Evolutionary conservation across 202 grass and related monocot species (phyloP), one percentile per base, ranked within the genome.

Genomic region (Digitaria exilis): DNA sequence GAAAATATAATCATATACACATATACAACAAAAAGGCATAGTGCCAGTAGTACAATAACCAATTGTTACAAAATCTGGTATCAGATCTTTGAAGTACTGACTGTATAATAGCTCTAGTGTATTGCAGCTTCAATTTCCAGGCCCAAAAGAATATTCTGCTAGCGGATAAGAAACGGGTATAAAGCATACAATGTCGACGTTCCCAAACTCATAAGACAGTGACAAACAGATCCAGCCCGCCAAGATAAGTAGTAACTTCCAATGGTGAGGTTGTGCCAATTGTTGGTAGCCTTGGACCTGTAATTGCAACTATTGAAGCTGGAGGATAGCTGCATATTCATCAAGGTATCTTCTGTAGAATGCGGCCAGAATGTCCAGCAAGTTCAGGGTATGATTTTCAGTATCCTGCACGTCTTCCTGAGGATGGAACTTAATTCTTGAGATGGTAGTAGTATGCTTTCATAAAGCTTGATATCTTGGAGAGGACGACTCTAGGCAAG

Each of bases 171-270:
- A 9, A 42, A 43, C 3, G 2, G 7, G 9, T 9, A 17, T 76
- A 52, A 2, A 31, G 16, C 41, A 41, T 56, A 15, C 2, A 31
- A 19, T 18, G 32, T 9, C 4, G 6, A 37, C 28, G 50, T 29
- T 41, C 37, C 34, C 6, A 31, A 64, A 65, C 37, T 28, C 25
- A 17, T 12, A 69, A 84, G 35, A 31, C n/a, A n/a, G n/a, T n/a
- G n/a, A n/a, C n/a, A n/a, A n/a, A n/a, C n/a, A n/a, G n/a, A n/a
- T n/a, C n/a, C n/a, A n/a, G n/a, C n/a, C n/a, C n/a, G n/a, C n/a
- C n/a, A n/a, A n/a, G n/a, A n/a, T n/a, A n/a, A 56, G 24, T 2
- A n/a, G n/a, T n/a, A 89, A 72, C 78, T 86, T 86, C 51, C 21
- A 8, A 60, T 41, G 14, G 17, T 60, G 29, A 59, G 77, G 83